Evolutionary conservation across 2,329 filamentous ascomycete species (phyloP).

Genomic region (Trichoderma simmonsii): DNA sequence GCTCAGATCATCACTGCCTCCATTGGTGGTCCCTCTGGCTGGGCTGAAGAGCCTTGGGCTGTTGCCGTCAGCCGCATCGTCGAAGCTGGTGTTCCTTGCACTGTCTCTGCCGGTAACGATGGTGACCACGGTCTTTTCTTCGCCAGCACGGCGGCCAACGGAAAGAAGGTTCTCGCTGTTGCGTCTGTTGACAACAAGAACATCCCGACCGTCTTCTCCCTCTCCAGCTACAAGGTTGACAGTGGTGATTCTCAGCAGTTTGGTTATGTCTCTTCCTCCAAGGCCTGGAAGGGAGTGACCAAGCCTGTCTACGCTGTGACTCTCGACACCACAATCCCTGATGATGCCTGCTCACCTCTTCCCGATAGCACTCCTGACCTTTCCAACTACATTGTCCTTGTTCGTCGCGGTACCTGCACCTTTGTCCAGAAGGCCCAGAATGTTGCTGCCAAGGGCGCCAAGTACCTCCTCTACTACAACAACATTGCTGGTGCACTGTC

Average conservation of each 20-base stretch:
- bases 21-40: conserved; percentile 33
- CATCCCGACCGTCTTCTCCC: conserved; percentile 37
- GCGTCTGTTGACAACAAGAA: conserved; percentile 42
- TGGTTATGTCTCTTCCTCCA: conserved; percentile 42
- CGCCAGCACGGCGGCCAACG: conserved; percentile 38
- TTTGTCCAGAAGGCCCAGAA: conserved; percentile 54
- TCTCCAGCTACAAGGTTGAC: conserved; percentile 37
- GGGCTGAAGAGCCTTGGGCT: conserved; percentile 32
- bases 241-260: conserved; percentile 38
- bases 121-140: conserved; percentile 43
- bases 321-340: conserved; percentile 45
- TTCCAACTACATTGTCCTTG: conserved; percentile 54
- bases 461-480: conserved; percentile 62
- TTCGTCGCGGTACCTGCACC: conserved; percentile 57
- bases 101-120: conserved; percentile 44
- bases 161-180: conserved; percentile 41
- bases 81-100: conserved; percentile 40
- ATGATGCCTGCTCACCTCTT: conserved; percentile 51
- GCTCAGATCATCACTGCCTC: conserved; percentile 38
- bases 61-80: conserved; percentile 41
- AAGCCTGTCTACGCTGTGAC: conserved; percentile 50
- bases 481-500: conserved; percentile 38
- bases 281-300: conserved; percentile 32
- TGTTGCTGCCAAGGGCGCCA: conserved; percentile 52
- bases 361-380: conserved; percentile 56